Evolutionary conservation across 2,329 filamentous ascomycete genomes (phyloP).

Genomic region (Fusarium citri): DNA sequence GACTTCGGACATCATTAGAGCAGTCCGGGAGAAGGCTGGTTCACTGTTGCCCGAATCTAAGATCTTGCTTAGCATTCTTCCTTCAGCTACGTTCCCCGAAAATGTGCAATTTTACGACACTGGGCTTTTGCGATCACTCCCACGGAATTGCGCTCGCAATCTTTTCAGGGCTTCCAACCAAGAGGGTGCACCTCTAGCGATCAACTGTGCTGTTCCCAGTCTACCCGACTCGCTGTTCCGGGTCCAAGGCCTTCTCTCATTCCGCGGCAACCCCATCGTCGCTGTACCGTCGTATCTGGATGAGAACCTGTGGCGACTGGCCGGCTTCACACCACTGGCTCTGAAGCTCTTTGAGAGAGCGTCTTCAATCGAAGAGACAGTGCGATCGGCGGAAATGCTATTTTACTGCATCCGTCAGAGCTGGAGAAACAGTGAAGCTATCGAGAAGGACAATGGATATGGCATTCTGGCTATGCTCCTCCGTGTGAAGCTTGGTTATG

Average conservation of each 20-base stretch:
- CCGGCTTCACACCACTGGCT: constrained; percentile 88
- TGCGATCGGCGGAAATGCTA: constrained; percentile 83
- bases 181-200: constrained; percentile 78
- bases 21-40: constrained; percentile 87
- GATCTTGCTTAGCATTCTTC: constrained; percentile 85
- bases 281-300: constrained; percentile 86
- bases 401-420: constrained; percentile 88
- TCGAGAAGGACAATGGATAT: constrained; percentile 96
- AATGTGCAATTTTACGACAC: constrained; percentile 84
- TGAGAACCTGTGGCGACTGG: constrained; percentile 90
- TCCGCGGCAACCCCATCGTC: constrained; percentile 86
- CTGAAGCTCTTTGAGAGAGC: constrained; percentile 87
- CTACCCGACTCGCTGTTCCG: constrained; percentile 90
- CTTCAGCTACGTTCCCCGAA: constrained; percentile 82
- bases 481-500: constrained; percentile 80
- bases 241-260: constrained; percentile 81
- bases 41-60: constrained; percentile 83
- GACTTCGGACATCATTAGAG: constrained; percentile 88
- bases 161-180: constrained; percentile 53
- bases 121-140: constrained; percentile 80
- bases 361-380: constrained; percentile 73
- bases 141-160: constrained; percentile 76
- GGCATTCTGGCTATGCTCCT: constrained; percentile 86
- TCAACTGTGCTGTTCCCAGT: constrained; percentile 88
- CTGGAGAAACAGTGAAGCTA: constrained; percentile 98